phyloP scores from a whole-genome alignment of 805 yeast species.

The Cyberlindnera mrakii region DNA sequence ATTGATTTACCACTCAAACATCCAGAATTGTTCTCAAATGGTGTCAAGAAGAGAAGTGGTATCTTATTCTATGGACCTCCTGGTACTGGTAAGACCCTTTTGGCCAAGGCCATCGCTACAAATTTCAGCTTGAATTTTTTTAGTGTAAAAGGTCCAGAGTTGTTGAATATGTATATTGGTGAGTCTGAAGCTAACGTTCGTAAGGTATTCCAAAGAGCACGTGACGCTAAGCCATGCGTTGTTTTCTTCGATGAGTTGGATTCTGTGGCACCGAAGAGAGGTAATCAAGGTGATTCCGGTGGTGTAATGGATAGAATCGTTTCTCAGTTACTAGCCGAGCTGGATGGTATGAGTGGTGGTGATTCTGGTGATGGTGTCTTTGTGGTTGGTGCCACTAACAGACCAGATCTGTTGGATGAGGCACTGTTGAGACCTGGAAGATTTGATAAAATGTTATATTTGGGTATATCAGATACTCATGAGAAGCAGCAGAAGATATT shows the following conservation, averaged over 20 bases:
- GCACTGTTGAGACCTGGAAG: conserved; percentile 91
- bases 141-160: conserved; percentile 95
- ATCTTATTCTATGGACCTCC: conserved; percentile 97
- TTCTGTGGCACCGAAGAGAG: conserved; percentile 97
- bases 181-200: conserved; percentile 98
- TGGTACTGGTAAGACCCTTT: conserved; percentile 93
- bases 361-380: conserved; percentile 80
- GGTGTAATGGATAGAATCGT: conserved; percentile 99
- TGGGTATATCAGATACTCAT: conserved; percentile 89
- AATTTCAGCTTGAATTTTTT: conserved; percentile 91
- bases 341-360: conserved; percentile 92
- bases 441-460: conserved; percentile 89
- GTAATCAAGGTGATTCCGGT: conserved; percentile 97
- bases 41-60: conserved; percentile 91
- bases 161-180: conserved; percentile 96
- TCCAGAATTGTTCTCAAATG: conserved; percentile 83
- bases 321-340: conserved; percentile 87
- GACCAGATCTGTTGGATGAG: conserved; percentile 93
- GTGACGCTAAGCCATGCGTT: conserved; percentile 97
- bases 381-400: conserved; percentile 97
- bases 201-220: conserved; percentile 84
- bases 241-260: conserved; percentile 96
- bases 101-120: conserved; percentile 97
- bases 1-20: conserved; percentile 93
- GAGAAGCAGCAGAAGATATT: conserved; percentile 82